Evolutionary conservation across 257 asterid species (phyloP), one percentile per base, ranked within the genome.

Genomic region (Lavandula angustifolia): DNA sequence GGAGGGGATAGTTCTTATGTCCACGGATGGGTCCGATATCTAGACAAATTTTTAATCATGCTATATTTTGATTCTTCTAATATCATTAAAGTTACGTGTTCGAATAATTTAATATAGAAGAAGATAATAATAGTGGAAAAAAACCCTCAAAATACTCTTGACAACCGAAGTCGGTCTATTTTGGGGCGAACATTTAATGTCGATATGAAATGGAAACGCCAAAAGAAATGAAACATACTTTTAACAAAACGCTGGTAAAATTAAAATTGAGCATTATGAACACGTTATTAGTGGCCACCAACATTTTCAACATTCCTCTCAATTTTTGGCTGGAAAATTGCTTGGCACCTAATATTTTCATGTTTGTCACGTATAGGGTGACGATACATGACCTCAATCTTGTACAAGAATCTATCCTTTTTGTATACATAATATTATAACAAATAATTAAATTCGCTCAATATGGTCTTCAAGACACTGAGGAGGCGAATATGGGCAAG

Each of bases 281-380:
- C 46, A 60, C 40, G 67, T 52, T 60, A 65, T 37, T 47, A 54
- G 65, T 64, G 79, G 69, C 9, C 74, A 56, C 53, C 48, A 42
- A 13, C 48, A 66, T 60, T 46, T 54, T 70, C 71, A 66, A 54
- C 53, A 65, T 48, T 70, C 67, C 74, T 75, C 60, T 66, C 74
- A 14, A 59, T 60, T 50, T 61, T 61, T 54, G 67, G 64, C 51
- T 4, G 17, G 64, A 65, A 65, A 64, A 60, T 48, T 53, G 68
- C 27, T 31, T 47, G 9, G 48, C 49, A 69, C 65, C 68, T 32
- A 40, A 64, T 17, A 4, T 31, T 44, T 18, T 3, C 5, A 11
- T 57, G 60, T 5, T 31, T 57, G 47, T 31, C 52, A 34, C 59
- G 31, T 59, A 27, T 42, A 64, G 37, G n/a, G 37, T 52, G 62